Evolutionary conservation across 441 rosid species (phyloP), one percentile per base, ranked within the genome.

Genomic region (Brassica hybrid): DNA sequence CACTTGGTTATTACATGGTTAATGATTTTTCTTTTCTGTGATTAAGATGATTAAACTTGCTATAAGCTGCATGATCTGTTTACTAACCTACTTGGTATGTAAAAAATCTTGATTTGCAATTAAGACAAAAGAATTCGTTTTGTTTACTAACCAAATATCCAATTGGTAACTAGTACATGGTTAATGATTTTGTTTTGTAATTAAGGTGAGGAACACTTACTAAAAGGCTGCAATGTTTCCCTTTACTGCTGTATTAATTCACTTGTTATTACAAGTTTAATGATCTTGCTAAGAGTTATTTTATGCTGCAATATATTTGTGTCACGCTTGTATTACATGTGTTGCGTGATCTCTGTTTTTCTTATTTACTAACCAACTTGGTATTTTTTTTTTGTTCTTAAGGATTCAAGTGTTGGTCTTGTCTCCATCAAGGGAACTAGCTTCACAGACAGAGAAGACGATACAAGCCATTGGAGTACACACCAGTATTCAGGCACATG

Each of bases 341-440:
- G 32, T 5, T 72, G 25, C 3, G 27, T 67, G 57, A 21, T 59
- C 6, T 61, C 2, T 59, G 18, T 11, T 62, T 21, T 19, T 16
- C 34, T 43, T 41, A 19, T 69, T 76, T 19, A 7, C 38, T 19
- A 8, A 65, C 52, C 41, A 38, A 61, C 14, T 60, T 54, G 61
- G 11, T 21, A 0, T 12, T 69, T 38, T 16, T 68, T 45, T 7
- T 23, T 60, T 59, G 16, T 59, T 25, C 5, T 57, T 3, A 50
- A 91, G 98, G 90, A 88, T 94, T 25, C 98, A 94, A 76, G 97
- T 89, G 0, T 83, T 91, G 84, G 91, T 94, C 13, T 79, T 91
- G 83, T 93, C 97, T 4, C 99, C 99, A 1, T 93, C 97, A 2
- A 92, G 98, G 79, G 98, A 94, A 67, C 78, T 94, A 73, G 98